These are phyloP conservation scores for Blastobotrys aristatus DNA, from an alignment of 1,139 yeast genomes.

Conservation along the genomic window DNA sequence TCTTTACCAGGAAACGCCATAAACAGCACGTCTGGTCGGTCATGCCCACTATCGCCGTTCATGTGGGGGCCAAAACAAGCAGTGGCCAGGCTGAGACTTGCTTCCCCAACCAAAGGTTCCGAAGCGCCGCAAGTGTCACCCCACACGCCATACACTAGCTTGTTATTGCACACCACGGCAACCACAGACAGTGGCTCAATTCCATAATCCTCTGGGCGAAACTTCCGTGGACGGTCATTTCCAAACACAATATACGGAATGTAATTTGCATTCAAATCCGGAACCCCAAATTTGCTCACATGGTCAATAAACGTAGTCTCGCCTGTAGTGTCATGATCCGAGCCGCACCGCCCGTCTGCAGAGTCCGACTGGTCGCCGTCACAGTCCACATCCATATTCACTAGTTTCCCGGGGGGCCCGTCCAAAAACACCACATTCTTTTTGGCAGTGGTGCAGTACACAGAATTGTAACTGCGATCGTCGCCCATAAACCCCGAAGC, in stretches of 20 bases:
- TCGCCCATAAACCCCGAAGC: constrained; percentile 2
- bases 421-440: constrained; percentile 10
- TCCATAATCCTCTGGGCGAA: constrained; percentile 11
- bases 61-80: constrained; percentile 13
- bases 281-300: constrained; percentile 1
- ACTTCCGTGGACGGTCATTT: constrained; percentile 8
- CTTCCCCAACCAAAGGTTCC: constrained; percentile 15
- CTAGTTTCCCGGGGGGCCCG: constrained; percentile 11
- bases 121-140: constrained; percentile 17
- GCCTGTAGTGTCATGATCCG: constrained; percentile 1
- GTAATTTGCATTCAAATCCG: constrained; percentile 10
- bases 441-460: constrained; percentile 4
- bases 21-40: constrained; percentile 49
- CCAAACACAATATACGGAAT: constrained; percentile 16
- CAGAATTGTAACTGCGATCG: background rate
- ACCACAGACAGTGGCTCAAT: constrained; percentile 13
- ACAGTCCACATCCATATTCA: constrained; percentile 17
- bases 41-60: constrained; percentile 43
- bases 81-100: constrained; percentile 13
- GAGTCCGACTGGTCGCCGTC: constrained; percentile 12
- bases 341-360: constrained; percentile 11
- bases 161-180: constrained; percentile 16
- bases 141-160: constrained; percentile 15
- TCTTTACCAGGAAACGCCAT: constrained; percentile 45
- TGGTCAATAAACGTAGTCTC: constrained; percentile 12